phyloP scores from a whole-genome alignment of 1,284 basidiomycete species.

The Pseudozyma sp. region DNA sequence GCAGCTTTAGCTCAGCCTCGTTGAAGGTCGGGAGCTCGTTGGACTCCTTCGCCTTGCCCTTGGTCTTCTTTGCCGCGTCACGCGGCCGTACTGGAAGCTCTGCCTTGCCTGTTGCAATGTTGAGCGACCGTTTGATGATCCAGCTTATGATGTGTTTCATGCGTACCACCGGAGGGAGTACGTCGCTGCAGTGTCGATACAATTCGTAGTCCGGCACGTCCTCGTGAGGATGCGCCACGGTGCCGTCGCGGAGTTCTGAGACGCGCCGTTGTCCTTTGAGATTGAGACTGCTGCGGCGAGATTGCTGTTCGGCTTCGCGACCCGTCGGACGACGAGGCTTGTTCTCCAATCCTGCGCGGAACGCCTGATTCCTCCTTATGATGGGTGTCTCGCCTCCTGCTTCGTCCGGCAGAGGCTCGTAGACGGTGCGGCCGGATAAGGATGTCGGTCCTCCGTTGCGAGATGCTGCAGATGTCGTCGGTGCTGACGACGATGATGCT shows the following conservation, averaged over 20 bases:
- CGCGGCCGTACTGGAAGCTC: slow-evolving; percentile 26
- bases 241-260: slow-evolving; percentile 56
- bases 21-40: slow-evolving; percentile 33
- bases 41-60: slow-evolving; percentile 29
- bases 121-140: slow-evolving; percentile 56
- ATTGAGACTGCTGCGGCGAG: slow-evolving; percentile 56
- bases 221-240: slow-evolving; percentile 59
- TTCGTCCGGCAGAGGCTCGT: slow-evolving; percentile 48
- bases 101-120: slow-evolving; percentile 45
- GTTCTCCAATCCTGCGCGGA: slow-evolving; percentile 45
- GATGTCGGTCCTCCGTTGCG: slow-evolving; percentile 24
- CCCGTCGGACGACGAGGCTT: slow-evolving; percentile 41
- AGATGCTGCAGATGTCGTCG: slow-evolving; percentile 6
- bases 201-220: slow-evolving; percentile 61
- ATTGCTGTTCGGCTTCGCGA: slow-evolving; percentile 25
- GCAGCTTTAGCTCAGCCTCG: slow-evolving; percentile 46
- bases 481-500: slow-evolving; percentile 5
- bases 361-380: slow-evolving; percentile 47
- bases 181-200: slow-evolving; percentile 58
- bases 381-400: slow-evolving; percentile 53
- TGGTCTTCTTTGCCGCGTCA: slow-evolving; percentile 35
- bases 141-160: slow-evolving; percentile 60
- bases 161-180: slow-evolving; percentile 57
- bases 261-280: slow-evolving; percentile 57
- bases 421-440: slow-evolving; percentile 33